Percentiles rank a stretch among this genome's conserved stretches.
Evolutionary conservation across 2,329 filamentous ascomycete species (phyloP).

Genomic region (Ophiostoma pallidulum): DNA sequence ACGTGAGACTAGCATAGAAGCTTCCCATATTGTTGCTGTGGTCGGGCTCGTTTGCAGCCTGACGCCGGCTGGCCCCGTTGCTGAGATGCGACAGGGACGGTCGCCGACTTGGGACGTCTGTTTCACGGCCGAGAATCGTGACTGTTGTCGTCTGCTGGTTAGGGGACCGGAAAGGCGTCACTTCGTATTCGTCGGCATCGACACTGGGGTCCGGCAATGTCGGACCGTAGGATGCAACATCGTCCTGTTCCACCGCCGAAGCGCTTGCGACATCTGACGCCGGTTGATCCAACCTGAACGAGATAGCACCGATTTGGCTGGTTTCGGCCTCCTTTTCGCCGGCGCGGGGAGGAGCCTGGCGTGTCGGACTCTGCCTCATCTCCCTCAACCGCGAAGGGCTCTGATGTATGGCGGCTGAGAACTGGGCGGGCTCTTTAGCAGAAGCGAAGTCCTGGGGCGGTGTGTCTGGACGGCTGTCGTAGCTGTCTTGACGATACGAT

Average conservation of each 20-base stretch:
- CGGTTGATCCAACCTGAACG: neutral
- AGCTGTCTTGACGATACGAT: slow-evolving; percentile 10
- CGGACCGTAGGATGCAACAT: neutral
- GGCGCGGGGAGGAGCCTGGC: neutral
- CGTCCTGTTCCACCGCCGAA: neutral
- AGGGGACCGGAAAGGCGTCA: slow-evolving; percentile 29
- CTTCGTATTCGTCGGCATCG: slow-evolving; percentile 28
- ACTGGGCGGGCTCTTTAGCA: neutral
- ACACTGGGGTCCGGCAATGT: neutral
- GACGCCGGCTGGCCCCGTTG: slow-evolving; percentile 7
- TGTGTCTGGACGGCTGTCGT: slow-evolving; percentile 10
- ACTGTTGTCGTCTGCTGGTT: slow-evolving; percentile 40
- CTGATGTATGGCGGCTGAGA: neutral
- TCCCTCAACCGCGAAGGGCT: neutral
- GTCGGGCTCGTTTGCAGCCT: slow-evolving; percentile 9
- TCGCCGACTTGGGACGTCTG: slow-evolving; percentile 25
- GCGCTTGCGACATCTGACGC: neutral
- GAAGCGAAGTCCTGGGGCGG: slow-evolving; percentile 3
- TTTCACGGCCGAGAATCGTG: slow-evolving; percentile 39
- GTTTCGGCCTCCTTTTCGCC: neutral
- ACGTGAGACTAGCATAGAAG: slow-evolving; percentile 24
- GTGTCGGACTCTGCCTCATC: neutral
- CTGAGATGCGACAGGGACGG: slow-evolving; percentile 2
- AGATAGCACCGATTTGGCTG: neutral
- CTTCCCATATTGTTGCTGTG: slow-evolving; percentile 22